Evolutionary conservation across 2,329 filamentous ascomycete species (phyloP).

Genomic region (Gyromitra esculenta): DNA sequence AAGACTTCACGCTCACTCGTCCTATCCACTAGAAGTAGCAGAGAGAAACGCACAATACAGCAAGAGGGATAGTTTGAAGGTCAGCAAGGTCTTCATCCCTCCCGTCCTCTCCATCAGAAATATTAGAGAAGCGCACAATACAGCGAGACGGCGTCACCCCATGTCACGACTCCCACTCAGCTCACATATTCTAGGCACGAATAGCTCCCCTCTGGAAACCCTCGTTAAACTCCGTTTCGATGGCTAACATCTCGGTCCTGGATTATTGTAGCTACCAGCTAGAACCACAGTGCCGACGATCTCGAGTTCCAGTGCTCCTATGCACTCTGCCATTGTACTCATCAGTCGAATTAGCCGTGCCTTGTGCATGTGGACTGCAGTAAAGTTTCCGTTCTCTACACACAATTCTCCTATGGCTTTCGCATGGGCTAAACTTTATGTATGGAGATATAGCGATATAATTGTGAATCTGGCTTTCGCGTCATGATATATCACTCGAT

Average conservation of each 20-base stretch:
- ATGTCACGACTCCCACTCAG: background rate
- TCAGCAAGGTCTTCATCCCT: background rate
- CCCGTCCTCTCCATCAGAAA: background rate
- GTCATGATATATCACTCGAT: background rate
- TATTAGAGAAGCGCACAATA: background rate
- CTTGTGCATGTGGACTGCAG: too few species aligned
- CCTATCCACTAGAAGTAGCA: too few species aligned
- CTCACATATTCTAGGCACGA: background rate
- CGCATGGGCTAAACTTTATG: too few species aligned
- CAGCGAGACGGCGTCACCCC: background rate
- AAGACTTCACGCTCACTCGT: too few species aligned
- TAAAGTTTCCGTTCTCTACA: too few species aligned
- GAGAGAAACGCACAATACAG: too few species aligned
- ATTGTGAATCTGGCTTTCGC: too few species aligned
- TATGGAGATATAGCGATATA: too few species aligned
- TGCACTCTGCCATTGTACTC: constrained; percentile 1
- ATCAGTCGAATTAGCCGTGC: background rate
- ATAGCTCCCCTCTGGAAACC: background rate
- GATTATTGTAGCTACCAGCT: background rate
- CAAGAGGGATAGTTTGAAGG: background rate
- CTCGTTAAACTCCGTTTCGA: background rate
- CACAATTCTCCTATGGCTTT: too few species aligned
- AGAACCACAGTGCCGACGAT: background rate
- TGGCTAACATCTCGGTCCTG: background rate
- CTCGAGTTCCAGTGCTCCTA: background rate